Base-by-base conservation (phyloP, 1,139 yeast species). In the Hemisphaericaspora xylanilytica region DNA sequence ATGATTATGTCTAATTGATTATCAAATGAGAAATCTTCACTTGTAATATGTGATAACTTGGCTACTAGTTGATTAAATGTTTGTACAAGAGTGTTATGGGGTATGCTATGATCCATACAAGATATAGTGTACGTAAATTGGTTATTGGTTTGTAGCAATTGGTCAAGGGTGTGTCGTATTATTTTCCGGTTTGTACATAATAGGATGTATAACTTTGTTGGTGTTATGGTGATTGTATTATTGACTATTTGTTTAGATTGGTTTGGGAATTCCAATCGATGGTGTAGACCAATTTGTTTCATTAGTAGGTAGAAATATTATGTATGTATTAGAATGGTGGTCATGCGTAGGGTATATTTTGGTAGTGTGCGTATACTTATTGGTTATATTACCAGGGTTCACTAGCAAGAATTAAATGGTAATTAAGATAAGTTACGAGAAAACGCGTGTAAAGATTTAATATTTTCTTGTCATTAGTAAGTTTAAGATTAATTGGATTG, bases 251-350 rank as follows among this genome's bases (percentile, higher is more conserved):
- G 11, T 11, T 16, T 25, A 10, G 28, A 22, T 21, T 25, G 12
- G 17, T 39, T 18, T 2, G 29, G 20, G 12, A 36, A 18, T 22
- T 36, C 32, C 14, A 44, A 27, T 28, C 33, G 45, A n/a, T 39
- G 37, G 13, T 25, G 24, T 36, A 44, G 26, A 17, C 32, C 34
- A 2, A 42, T 35, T 25, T 32, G 34, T 33, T 44, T 44, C 48
- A 40, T 33, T 21, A 6, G n/a, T n/a, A n/a, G n/a, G n/a, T n/a
- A n/a, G n/a, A n/a, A n/a, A n/a, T n/a, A n/a, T n/a, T n/a, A n/a
- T n/a, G n/a, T n/a, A n/a, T n/a, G n/a, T n/a, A n/a, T n/a, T n/a
- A n/a, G n/a, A n/a, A n/a, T n/a, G n/a, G n/a, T n/a, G n/a, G n/a
- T n/a, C n/a, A n/a, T n/a, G n/a, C n/a, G n/a, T n/a, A n/a, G 22